Percentiles rank a stretch among this genome's conserved stretches.
phyloP scores from a whole-genome alignment of 495 filamentous ascomycete species.

The Aspergillus carlsbadensis region DNA sequence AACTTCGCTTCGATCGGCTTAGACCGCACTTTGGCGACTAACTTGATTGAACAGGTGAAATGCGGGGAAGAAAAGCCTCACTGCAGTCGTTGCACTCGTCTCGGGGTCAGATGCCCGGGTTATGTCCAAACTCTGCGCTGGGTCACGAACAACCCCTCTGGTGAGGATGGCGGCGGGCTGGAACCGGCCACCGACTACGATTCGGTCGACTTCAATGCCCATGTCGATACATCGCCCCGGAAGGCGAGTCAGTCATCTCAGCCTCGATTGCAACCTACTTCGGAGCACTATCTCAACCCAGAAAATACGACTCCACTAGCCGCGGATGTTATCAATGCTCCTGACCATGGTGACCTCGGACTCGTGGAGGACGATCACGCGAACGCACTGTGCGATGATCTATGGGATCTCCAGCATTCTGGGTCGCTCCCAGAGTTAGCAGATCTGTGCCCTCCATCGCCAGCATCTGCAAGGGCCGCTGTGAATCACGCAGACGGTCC shows the following conservation, averaged over 20 bases:
- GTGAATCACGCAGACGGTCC: slow-evolving; percentile 18
- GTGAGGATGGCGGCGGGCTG: slow-evolving; percentile 22
- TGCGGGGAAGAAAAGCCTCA: slow-evolving; percentile 55
- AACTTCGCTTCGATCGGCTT: not conserved
- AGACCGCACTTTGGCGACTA: not conserved
- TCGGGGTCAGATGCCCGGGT: slow-evolving; percentile 51
- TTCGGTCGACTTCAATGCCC: not conserved
- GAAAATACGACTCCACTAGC: slow-evolving; percentile 9
- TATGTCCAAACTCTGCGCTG: slow-evolving; percentile 54
- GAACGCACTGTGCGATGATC: slow-evolving; percentile 28
- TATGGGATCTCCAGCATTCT: slow-evolving; percentile 37
- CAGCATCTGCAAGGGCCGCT: slow-evolving; percentile 5
- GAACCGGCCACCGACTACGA: not conserved
- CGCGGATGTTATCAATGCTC: slow-evolving; percentile 3
- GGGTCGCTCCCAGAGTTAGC: slow-evolving; percentile 35
- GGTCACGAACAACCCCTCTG: slow-evolving; percentile 50
- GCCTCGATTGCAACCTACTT: slow-evolving; percentile 4
- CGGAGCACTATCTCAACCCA: slow-evolving; percentile 4
- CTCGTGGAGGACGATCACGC: slow-evolving; percentile 19
- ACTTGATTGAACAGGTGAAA: slow-evolving; percentile 44
- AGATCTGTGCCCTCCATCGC: slow-evolving; percentile 32
- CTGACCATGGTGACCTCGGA: slow-evolving; percentile 12
- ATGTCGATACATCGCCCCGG: not conserved
- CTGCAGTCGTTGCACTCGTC: slow-evolving; percentile 50
- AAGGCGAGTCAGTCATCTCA: not conserved